Base-by-base conservation (phyloP, 768 basidiomycete species). In the Boletus rubescentipes region DNA sequence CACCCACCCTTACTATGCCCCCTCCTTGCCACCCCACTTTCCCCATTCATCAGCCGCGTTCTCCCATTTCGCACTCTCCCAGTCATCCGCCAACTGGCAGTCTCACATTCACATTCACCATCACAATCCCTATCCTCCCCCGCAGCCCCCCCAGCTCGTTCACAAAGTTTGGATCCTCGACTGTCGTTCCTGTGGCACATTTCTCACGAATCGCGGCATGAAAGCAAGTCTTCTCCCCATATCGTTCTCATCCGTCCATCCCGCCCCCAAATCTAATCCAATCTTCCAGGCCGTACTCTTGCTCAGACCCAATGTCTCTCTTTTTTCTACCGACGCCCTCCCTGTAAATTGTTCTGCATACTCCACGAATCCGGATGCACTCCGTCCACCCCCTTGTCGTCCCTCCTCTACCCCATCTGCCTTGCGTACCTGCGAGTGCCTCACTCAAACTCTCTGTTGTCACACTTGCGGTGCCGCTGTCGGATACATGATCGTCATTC, bases 191-290 rank as follows among this genome's bases (percentile, higher is more conserved):
- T 93, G 91, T 67, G 76, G 77, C 30, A 80, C 78, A 18, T 92
- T 92, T 65, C 71, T 93, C 44, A 89, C 90, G 15, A 91, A 93
- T 67, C 80, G 91, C 26, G 91, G 85, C 51, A 93, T 93, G 91
- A 88, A 89, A 79, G 89, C 83, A 61, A 68, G 78, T 55, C 41
- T 36, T 40, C 32, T 29, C 36, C 32, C 23, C 43, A 10, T 30
- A 16, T 37, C 49, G 4, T 37, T 36, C n/a, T n/a, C 14, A 20
- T 31, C 43, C 11, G 20, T 3, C 0, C 14, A 35, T 11, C 38
- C 11, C 14, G n/a, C 30, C 43, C 20, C 10, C 38, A 16, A 43
- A 18, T 35, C 58, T 59, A 20, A 67, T 39, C 32, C 11, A 4
- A 35, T 45, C 44, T 18, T 58, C 30, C 62, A 91, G 90, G 91